Evolutionary conservation across 176 grass and related monocot genomes (phyloP).

Genomic region (Musa troglodytarum): DNA sequence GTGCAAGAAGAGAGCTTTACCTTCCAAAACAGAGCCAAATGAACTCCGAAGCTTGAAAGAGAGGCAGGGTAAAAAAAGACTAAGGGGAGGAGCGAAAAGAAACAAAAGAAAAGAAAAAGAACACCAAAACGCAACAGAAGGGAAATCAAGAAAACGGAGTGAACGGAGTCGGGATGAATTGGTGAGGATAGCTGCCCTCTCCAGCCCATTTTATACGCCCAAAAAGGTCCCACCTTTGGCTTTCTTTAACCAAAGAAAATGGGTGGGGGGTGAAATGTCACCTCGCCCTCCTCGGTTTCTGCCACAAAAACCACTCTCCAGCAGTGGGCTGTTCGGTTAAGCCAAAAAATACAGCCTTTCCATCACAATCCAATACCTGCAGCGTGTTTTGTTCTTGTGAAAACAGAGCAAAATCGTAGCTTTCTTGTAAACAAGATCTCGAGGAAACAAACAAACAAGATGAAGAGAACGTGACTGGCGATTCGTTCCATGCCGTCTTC

Average conservation of each 20-base stretch:
- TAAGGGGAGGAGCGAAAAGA: too few species aligned
- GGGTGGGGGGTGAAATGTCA: not conserved
- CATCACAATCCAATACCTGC: too few species aligned
- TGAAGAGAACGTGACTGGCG: too few species aligned
- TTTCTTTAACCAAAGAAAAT: not conserved
- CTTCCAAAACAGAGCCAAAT: not conserved
- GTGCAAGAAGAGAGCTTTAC: constrained; percentile 4
- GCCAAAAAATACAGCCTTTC: too few species aligned
- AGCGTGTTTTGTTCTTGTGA: too few species aligned
- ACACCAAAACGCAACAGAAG: not conserved
- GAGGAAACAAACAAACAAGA: too few species aligned
- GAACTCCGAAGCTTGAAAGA: not conserved
- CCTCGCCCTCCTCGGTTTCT: not conserved
- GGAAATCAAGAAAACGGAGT: constrained; percentile 3
- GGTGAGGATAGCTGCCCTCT: not conserved
- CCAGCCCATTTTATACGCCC: not conserved
- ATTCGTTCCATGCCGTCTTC: too few species aligned
- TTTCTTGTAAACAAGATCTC: too few species aligned
- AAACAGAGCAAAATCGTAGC: too few species aligned
- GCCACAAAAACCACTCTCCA: too few species aligned
- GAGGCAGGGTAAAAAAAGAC: too few species aligned
- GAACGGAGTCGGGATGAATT: constrained; percentile 6
- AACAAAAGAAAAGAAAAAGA: not conserved
- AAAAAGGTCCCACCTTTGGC: not conserved
- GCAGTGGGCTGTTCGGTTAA: too few species aligned